Conservation (phyloP, 306 rosid genomes). For the Morella rubra region DNA sequence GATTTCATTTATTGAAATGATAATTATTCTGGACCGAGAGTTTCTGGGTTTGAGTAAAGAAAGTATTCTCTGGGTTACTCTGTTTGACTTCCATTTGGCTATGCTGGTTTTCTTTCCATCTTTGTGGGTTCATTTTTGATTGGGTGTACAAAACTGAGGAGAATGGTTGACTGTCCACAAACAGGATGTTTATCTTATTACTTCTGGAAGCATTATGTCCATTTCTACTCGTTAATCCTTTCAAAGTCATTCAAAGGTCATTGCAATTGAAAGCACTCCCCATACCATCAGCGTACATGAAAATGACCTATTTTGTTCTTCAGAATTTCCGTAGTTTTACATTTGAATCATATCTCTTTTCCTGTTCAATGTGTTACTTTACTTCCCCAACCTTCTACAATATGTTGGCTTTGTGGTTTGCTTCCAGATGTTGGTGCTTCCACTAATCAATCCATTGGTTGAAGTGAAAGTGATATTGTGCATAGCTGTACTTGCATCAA, state of each 20-base stretch:
- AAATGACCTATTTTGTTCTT: background rate
- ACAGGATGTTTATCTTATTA: background rate
- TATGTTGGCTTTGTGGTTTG: constrained; percentile 4
- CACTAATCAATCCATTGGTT: constrained; percentile 70
- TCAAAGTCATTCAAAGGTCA: background rate
- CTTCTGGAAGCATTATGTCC: no score
- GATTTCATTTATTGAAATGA: background rate
- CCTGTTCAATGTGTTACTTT: background rate
- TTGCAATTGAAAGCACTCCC: background rate
- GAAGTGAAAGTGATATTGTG: constrained; percentile 78
- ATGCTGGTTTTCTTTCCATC: no score
- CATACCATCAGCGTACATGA: background rate
- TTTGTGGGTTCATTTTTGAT: no score
- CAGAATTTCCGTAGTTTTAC: background rate
- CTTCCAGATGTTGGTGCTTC: constrained; percentile 66
- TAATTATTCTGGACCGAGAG: background rate
- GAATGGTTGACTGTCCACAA: no score
- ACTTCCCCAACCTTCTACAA: background rate
- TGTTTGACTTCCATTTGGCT: background rate
- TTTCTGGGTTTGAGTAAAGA: background rate
- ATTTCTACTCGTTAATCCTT: no score
- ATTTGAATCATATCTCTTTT: background rate
- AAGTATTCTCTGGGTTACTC: background rate
- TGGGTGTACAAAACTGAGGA: no score
- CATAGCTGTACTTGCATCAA: constrained; percentile 63